phyloP scores from a whole-genome alignment of 2,329 filamentous ascomycete genomes.

The Sclerotinia spermophila region DNA sequence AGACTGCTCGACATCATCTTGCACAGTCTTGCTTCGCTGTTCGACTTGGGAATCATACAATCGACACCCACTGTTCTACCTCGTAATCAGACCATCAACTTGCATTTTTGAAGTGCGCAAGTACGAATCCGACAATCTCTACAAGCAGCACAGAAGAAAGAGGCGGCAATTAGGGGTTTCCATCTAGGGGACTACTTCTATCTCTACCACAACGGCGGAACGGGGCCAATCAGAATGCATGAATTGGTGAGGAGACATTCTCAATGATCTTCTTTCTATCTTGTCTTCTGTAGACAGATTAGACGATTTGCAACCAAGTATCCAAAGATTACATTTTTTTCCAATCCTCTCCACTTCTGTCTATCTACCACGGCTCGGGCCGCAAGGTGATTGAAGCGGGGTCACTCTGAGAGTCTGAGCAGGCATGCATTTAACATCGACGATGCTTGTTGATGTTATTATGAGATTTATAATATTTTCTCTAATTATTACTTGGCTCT shows the following conservation, averaged over 20 bases:
- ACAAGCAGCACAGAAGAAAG: not conserved
- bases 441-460: not conserved
- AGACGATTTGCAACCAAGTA: not conserved
- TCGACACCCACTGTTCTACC: not conserved
- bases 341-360: not conserved
- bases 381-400: constrained; percentile 10
- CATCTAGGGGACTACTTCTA: not conserved
- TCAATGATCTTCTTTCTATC: no score
- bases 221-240: not conserved
- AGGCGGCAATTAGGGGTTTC: not conserved
- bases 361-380: constrained; percentile 4
- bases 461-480: not conserved
- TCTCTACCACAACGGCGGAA: not conserved
- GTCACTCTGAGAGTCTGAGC: not conserved
- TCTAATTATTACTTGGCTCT: not conserved
- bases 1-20: not conserved
- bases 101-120: not conserved
- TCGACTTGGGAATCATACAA: not conserved
- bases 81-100: not conserved
- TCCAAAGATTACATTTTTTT: not conserved
- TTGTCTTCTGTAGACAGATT: not conserved
- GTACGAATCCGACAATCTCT: not conserved
- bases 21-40: not conserved
- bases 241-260: not conserved
- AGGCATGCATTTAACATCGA: not conserved